Evolutionary conservation across 179 eudicot genomes (phyloP).

Genomic region (Silene vulgaris): DNA sequence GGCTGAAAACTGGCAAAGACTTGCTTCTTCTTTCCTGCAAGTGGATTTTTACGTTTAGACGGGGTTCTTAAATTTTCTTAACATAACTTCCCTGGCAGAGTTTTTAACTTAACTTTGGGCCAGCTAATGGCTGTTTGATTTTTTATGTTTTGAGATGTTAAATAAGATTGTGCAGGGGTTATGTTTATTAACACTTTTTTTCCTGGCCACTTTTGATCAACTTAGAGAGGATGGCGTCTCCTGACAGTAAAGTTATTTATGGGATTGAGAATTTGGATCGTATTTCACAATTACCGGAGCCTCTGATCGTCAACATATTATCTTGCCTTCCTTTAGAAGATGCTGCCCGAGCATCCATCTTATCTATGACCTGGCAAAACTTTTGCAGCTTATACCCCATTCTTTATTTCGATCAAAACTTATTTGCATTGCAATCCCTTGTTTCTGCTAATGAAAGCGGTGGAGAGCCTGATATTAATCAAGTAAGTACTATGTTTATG

Average conservation of each 20-base stretch:
- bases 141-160: no score
- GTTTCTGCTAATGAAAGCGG: neutral
- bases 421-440: neutral
- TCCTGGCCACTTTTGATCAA: neutral
- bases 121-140: no score
- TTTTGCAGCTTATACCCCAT: conserved; percentile 14
- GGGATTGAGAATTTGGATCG: conserved; percentile 7
- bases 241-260: neutral
- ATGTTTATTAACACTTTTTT: neutral
- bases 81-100: no score
- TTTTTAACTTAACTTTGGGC: no score
- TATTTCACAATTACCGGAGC: conserved; percentile 16
- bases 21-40: no score
- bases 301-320: neutral
- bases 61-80: no score
- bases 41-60: no score
- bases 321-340: conserved; percentile 14
- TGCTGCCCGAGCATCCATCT: conserved; percentile 12
- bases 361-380: conserved; percentile 20
- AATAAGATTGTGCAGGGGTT: neutral
- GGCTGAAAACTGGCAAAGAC: no score
- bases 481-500: conserved; percentile 15
- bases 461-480: neutral
- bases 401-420: conserved; percentile 15
- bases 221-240: neutral